Base-by-base conservation (phyloP, 768 basidiomycete species). In the Chiua virens region DNA sequence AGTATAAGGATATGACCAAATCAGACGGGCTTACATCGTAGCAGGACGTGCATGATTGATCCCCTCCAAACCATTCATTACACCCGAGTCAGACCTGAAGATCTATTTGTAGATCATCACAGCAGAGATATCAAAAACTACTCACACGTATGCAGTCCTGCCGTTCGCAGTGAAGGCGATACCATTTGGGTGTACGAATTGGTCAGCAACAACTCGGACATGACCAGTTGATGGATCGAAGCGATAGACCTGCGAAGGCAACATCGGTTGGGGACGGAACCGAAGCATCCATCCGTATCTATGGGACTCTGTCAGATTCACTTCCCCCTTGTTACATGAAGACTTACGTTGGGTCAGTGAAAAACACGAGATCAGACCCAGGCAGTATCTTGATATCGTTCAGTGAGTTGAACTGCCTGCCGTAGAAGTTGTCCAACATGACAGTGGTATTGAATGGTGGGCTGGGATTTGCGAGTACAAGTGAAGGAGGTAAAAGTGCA, bases 341-440 rank as follows among this genome's bases (percentile, higher is more conserved):
- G 17, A 75, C 81, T 40, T 71, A 89, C 80, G 74, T 71, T 15
- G 75, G 74, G 60, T 92, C 89, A 0, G 89, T 91, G 69, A 92
- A 89, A 70, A 86, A 89, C 2, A 91, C 57, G 34, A 79, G 79
- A 32, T 82, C 82, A 54, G 78, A 85, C 4, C 68, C 66, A 2
- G 86, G 87, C 45, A 89, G 82, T 4, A 90, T 72, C 58, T 87
- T 89, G 52, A 86, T 75, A 56, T 93, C 89, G 64, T 91, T 89
- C 45, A 92, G 65, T 2, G 89, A 89, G 68, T 87, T 90, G 71
- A 90, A 92, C 56, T 89, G 88, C 4, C 87, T 74, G 2, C 89
- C 89, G 58, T 80, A 87, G 68, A 78, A 89, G 70, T 90, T 92
- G 68, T 91, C 86, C 54, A 92, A 66, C 17, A 92, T 65, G 28